Conservation (phyloP, 345 rosid species). For the Eucalyptus regnans region DNA sequence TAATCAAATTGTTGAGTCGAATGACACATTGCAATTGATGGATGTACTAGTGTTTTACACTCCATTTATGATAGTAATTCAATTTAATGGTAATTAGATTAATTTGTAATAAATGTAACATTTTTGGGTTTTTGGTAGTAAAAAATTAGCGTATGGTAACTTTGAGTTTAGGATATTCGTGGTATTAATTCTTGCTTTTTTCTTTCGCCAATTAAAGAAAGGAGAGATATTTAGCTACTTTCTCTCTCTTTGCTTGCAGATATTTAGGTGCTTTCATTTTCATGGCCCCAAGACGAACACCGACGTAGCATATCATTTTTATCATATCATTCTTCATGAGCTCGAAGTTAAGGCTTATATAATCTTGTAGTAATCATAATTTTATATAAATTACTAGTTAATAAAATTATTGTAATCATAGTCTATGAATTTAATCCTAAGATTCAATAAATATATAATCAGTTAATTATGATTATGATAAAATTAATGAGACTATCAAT, state of each 20-base stretch:
- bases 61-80: too few relatives aligned
- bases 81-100: too few relatives aligned
- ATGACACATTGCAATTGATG: fast-evolving
- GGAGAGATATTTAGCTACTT: not conserved
- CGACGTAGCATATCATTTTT: not conserved
- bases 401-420: not conserved
- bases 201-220: not conserved
- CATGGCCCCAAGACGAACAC: not conserved
- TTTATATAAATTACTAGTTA: not conserved
- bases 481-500: not conserved
- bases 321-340: not conserved
- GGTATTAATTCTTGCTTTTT: not conserved
- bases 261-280: not conserved
- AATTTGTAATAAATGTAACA: not conserved
- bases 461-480: too few relatives aligned
- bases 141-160: too few relatives aligned
- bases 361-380: not conserved
- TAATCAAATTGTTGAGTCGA: too few relatives aligned
- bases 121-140: too few relatives aligned
- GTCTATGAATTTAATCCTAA: not conserved
- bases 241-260: not conserved
- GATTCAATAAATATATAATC: too few relatives aligned
- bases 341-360: not conserved
- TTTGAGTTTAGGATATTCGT: not conserved
- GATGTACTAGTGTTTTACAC: too few relatives aligned